Conservation (phyloP, 2,329 filamentous ascomycete species). For the Dactylellina cionopaga region DNA sequence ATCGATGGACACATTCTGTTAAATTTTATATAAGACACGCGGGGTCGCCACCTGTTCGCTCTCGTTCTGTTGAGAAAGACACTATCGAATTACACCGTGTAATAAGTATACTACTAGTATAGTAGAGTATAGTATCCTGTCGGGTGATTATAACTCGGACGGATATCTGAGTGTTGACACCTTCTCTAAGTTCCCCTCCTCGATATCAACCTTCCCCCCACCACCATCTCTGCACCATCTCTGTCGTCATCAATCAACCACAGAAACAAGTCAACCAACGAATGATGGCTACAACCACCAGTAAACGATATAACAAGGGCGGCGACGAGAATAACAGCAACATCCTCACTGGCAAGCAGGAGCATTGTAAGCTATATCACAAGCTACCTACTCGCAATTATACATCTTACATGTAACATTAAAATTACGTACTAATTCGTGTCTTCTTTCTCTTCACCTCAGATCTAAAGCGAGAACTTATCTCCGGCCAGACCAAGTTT, state of each 20-base stretch:
- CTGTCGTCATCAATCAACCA: conserved; percentile 6
- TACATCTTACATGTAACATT: too few species aligned
- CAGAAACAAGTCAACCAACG: background rate
- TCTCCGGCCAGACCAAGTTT: conserved; percentile 85
- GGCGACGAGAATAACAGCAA: conserved; percentile 61
- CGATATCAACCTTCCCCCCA: background rate
- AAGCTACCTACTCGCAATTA: background rate
- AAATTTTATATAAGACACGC: conserved; percentile 21
- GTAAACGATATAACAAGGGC: conserved; percentile 46
- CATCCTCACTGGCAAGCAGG: conserved; percentile 91
- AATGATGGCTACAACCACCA: conserved; percentile 24
- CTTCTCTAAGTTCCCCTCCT: too few species aligned
- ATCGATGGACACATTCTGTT: too few species aligned
- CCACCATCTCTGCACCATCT: background rate
- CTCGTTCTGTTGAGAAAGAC: too few species aligned
- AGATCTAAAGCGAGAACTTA: conserved; percentile 96
- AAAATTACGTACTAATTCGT: conserved; percentile 25
- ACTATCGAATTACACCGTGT: too few species aligned
- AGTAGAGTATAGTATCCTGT: too few species aligned
- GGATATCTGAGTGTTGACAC: too few species aligned
- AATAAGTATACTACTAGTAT: too few species aligned
- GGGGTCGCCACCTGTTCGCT: conserved; percentile 10
- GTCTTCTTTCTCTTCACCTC: background rate
- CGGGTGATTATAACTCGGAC: too few species aligned
- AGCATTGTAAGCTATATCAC: conserved; percentile 79